A percentile compares a stretch with the other conserved stretches of the same genome.
These are phyloP conservation scores for Lizonia empirigonia DNA, from an alignment of 2,329 filamentous ascomycete species.

Conservation along the genomic window DNA sequence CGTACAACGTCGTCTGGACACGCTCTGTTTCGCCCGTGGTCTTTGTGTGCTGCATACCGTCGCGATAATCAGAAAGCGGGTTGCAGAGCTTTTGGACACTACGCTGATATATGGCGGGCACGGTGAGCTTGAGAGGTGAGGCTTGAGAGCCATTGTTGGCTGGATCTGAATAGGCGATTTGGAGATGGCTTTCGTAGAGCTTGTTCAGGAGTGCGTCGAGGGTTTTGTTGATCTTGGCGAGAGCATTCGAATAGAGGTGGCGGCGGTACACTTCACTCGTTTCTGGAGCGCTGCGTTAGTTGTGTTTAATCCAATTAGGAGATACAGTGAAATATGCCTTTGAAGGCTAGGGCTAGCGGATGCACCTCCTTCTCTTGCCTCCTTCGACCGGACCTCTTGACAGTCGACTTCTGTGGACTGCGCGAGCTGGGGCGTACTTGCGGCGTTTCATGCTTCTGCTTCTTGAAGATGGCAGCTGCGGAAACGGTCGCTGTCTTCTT, in stretches of 20 bases:
- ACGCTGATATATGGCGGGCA: constrained; percentile 27
- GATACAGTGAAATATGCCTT: constrained; percentile 23
- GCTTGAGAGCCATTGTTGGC: not conserved
- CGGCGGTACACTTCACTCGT: constrained; percentile 34
- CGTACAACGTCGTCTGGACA: constrained; percentile 22
- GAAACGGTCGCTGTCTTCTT: constrained; percentile 23
- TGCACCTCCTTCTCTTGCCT: constrained; percentile 19
- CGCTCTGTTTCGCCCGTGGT: constrained; percentile 16
- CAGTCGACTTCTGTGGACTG: constrained; percentile 14
- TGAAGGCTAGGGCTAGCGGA: constrained; percentile 36
- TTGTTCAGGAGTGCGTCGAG: constrained; percentile 21
- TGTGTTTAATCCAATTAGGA: too few relatives aligned
- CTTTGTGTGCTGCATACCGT: constrained; percentile 16
- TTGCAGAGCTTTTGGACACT: constrained; percentile 24
- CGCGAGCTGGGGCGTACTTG: constrained; percentile 12
- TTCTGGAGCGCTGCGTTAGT: constrained; percentile 30
- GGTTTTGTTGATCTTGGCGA: constrained; percentile 27
- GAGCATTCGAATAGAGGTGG: constrained; percentile 27
- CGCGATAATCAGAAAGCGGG: constrained; percentile 26
- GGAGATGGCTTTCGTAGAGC: constrained; percentile 23
- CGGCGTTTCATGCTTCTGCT: constrained; percentile 4
- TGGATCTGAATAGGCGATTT: constrained; percentile 15
- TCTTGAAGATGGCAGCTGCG: constrained; percentile 33
- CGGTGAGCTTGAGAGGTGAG: constrained; percentile 24
- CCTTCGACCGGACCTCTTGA: constrained; percentile 7